A percentile compares a stretch with the other conserved stretches of the same genome.
Evolutionary conservation across 352 stramenopile genomes (phyloP).

Genomic region (Globisporangium sylvaticum): DNA sequence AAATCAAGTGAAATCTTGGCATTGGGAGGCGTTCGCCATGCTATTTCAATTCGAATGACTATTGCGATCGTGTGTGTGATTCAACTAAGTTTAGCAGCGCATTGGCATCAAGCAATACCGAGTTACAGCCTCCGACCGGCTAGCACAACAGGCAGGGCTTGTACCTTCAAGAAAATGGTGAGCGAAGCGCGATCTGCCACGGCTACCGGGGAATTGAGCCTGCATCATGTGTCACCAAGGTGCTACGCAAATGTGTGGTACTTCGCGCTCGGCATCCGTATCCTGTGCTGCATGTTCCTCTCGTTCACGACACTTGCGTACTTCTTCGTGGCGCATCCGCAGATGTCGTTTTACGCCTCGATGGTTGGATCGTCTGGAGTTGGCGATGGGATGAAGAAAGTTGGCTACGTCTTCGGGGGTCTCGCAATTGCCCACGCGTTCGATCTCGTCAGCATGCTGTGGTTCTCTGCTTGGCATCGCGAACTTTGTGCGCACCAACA

Average conservation of each 20-base stretch:
- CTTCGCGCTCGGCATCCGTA: background rate
- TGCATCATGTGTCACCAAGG: background rate
- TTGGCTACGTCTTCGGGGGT: background rate
- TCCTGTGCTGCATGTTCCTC: slow-evolving; percentile 4
- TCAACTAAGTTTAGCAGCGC: too few relatives aligned
- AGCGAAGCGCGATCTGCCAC: background rate
- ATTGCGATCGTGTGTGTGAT: too few relatives aligned
- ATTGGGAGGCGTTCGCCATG: too few relatives aligned
- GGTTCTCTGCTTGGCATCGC: background rate
- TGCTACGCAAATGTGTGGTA: background rate
- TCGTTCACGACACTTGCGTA: background rate
- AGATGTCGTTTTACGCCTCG: slow-evolving; percentile 1
- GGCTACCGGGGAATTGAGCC: background rate
- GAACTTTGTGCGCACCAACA: slow-evolving; percentile 10
- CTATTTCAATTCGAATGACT: too few relatives aligned
- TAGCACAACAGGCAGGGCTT: too few relatives aligned
- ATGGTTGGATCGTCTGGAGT: background rate
- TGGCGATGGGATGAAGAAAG: background rate
- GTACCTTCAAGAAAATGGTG: background rate
- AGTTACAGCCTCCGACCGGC: too few relatives aligned
- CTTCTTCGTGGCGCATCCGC: background rate
- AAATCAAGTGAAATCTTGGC: too few relatives aligned
- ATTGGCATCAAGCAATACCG: too few relatives aligned
- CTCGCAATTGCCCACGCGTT: background rate
- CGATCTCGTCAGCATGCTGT: slow-evolving; percentile 2